These are phyloP conservation scores for Claviceps spartinae DNA, from an alignment of 2,329 filamentous ascomycete species.

Conservation along the genomic window DNA sequence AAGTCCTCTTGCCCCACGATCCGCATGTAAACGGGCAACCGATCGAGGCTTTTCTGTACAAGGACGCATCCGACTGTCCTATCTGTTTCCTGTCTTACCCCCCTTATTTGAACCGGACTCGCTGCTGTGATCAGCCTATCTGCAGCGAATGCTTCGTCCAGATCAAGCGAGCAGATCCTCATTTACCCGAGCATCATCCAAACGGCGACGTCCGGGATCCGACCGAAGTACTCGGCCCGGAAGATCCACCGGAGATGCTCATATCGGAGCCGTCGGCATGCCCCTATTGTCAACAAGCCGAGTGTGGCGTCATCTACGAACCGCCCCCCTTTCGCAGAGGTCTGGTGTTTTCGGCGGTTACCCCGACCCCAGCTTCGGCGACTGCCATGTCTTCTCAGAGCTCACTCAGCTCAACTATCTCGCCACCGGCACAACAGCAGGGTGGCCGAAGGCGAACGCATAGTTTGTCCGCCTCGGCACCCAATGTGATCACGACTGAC, in stretches of 20 bases:
- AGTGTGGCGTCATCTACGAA: conserved; percentile 93
- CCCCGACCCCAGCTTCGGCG: conserved; percentile 25
- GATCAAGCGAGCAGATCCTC: conserved; percentile 87
- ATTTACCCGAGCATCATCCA: conserved; percentile 68
- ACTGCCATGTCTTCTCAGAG: conserved; percentile 80
- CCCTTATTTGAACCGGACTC: conserved; percentile 81
- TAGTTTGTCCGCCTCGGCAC: conserved; percentile 66
- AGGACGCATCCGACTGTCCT: conserved; percentile 78
- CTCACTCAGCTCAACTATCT: conserved; percentile 52
- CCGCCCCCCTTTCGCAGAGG: conserved; percentile 80
- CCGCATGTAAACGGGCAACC: conserved; percentile 90
- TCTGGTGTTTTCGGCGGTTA: conserved; percentile 49
- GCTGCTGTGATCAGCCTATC: conserved; percentile 91
- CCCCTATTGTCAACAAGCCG: conserved; percentile 87
- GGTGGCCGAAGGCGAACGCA: conserved; percentile 34
- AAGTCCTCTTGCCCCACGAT: conserved; percentile 67
- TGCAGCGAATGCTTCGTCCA: conserved; percentile 99
- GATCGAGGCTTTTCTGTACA: conserved; percentile 86
- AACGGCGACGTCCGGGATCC: conserved; percentile 26
- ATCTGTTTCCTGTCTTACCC: conserved; percentile 97
- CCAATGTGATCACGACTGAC: conserved; percentile 84
- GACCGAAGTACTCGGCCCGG: conserved; percentile 25
- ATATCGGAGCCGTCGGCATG: conserved; percentile 86
- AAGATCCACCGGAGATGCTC: conserved; percentile 48
- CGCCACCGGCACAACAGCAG: conserved; percentile 24